These are phyloP conservation scores for Ophiostoma sp. DNA, from an alignment of 2,329 filamentous ascomycete species.

Conservation along the genomic window DNA sequence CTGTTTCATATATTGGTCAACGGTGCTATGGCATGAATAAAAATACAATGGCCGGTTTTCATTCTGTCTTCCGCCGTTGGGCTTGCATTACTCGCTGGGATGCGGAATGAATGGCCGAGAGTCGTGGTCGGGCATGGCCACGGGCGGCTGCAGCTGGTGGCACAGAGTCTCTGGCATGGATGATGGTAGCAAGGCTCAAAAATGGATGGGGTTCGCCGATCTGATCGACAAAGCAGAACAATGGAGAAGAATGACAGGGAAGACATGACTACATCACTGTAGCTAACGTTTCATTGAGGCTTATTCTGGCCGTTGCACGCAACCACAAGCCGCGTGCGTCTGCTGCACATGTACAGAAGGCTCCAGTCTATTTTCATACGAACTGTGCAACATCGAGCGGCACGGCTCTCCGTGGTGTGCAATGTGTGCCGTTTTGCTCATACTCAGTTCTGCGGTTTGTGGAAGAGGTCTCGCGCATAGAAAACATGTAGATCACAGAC, in stretches of 20 bases:
- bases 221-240: background rate
- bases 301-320: background rate
- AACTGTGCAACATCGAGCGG: background rate
- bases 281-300: background rate
- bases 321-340: background rate
- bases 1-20: constrained; percentile 2
- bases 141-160: constrained; percentile 2
- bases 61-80: background rate
- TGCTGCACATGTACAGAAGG: background rate
- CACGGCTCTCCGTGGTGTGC: background rate
- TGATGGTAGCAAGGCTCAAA: background rate
- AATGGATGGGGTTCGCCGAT: constrained; percentile 1
- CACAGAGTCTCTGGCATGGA: background rate
- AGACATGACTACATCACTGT: background rate
- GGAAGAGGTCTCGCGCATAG: background rate
- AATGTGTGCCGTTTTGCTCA: background rate
- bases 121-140: constrained; percentile 1
- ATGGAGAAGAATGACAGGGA: background rate
- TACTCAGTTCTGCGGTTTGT: background rate
- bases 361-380: constrained; percentile 1
- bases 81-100: background rate
- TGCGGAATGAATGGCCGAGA: background rate
- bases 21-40: background rate
- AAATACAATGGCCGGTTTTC: background rate
- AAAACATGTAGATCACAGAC: background rate